These are phyloP conservation scores for Dillenia suffruticosa DNA, from an alignment of 164 flowering plant species.

Conservation along the genomic window DNA sequence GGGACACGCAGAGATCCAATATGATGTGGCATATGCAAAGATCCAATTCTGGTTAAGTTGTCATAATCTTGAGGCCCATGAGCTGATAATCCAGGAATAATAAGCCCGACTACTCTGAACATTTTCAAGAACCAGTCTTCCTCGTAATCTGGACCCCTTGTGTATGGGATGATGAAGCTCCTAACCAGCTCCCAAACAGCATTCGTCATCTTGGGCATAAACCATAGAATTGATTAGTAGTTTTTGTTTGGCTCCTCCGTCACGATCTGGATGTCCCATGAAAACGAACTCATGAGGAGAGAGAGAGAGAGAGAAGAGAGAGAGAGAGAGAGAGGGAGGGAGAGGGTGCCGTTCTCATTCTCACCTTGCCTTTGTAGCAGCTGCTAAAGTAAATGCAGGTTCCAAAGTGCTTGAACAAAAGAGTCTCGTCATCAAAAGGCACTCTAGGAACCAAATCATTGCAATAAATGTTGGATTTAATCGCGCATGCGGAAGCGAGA, in stretches of 20 bases:
- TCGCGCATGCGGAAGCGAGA: too few relatives aligned
- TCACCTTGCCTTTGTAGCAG: constrained; percentile 60
- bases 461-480: too few relatives aligned
- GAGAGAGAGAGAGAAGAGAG: too few relatives aligned
- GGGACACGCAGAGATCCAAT: too few relatives aligned
- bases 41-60: constrained; percentile 45
- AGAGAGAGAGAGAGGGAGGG: constrained; percentile 5
- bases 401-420: constrained; percentile 72
- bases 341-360: constrained; percentile 2
- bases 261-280: constrained; percentile 25
- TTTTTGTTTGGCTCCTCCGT: constrained; percentile 72
- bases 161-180: constrained; percentile 38
- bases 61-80: constrained; percentile 60
- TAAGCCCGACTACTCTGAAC: constrained; percentile 41
- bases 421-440: constrained; percentile 55
- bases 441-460: constrained; percentile 80
- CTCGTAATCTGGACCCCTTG: constrained; percentile 38
- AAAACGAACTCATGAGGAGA: not conserved
- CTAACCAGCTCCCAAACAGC: constrained; percentile 67
- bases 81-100: constrained; percentile 59
- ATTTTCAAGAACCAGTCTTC: constrained; percentile 45
- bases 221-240: constrained; percentile 45
- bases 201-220: constrained; percentile 42
- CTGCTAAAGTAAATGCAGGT: constrained; percentile 58
- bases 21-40: constrained; percentile 2